Evolutionary conservation across 75 land plant genomes (phyloP).

Genomic region (Pinus taeda): DNA sequence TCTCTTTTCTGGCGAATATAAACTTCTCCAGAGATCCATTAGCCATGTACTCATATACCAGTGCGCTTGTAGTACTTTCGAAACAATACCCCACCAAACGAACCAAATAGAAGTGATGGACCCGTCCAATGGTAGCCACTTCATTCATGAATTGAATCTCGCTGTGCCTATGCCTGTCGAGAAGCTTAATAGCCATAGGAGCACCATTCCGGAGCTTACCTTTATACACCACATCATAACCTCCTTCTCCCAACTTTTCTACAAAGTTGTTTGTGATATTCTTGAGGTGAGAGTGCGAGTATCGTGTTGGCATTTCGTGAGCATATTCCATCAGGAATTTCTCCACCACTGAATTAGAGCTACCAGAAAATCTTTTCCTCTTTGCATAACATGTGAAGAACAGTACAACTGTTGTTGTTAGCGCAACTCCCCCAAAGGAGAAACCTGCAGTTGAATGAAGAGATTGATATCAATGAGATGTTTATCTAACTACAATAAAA

Average conservation of each 20-base stretch:
- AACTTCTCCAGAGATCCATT: constrained; percentile 35
- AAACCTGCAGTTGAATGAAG: too few species aligned
- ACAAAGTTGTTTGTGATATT: constrained; percentile 20
- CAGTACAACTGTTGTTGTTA: too few species aligned
- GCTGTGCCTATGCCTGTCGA: constrained; percentile 12
- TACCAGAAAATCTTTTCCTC: too few species aligned
- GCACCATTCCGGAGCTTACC: constrained; percentile 16
- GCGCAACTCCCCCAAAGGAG: too few species aligned
- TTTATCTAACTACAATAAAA: too few species aligned
- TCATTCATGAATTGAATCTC: constrained; percentile 29
- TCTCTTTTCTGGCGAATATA: constrained; percentile 11
- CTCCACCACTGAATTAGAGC: background rate
- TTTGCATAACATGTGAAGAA: too few species aligned
- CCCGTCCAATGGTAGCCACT: constrained; percentile 25
- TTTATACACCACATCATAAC: constrained; percentile 26
- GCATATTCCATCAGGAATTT: background rate
- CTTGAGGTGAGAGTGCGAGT: constrained; percentile 15
- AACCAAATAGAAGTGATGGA: constrained; percentile 33
- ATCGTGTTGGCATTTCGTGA: background rate
- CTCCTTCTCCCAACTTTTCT: constrained; percentile 23
- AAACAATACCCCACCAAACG: constrained; percentile 29
- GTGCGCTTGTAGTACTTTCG: constrained; percentile 14
- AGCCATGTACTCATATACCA: constrained; percentile 39
- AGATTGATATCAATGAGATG: too few species aligned
- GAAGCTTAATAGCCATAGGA: constrained; percentile 22